Evolutionary conservation across 352 stramenopile genomes (phyloP), one percentile per base, ranked within the genome.

Genomic region (Phytophthora pini): DNA sequence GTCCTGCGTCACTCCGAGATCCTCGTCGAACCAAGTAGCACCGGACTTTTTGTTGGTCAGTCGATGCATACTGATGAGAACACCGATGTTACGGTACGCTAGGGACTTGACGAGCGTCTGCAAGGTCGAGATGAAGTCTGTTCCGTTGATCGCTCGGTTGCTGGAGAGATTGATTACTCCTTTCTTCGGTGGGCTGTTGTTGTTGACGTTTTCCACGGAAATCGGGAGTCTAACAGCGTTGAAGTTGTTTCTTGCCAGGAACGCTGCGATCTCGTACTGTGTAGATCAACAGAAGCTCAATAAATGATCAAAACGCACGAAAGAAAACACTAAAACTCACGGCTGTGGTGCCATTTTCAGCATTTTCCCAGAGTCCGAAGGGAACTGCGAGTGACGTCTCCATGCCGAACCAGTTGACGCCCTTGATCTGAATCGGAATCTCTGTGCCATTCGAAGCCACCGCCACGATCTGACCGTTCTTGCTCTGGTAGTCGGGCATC

Each of bases 231-330:
- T 76, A 20, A 94, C 83, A 17, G 79, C 82, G 32, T 94, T 94
- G 39, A 94, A 94, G n/a, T 93, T 92, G 76, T 94, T 87, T 54
- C 81, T 68, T n/a, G 77, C 65, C 41, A 93, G 57, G 67, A 94
- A 94, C 13, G 81, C 72, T 4, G 84, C 87, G 34, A 94, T 82
- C 36, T 92, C 81, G 63, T 90, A 92, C 82, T 90, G 54, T 49
- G 51, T 4, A 31, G 38, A 43, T 22, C n/a, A 34, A 8, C 43
- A 29, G 48, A 51, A 12, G 36, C 46, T 36, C 31, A 36, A 36
- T 13, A 36, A 27, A 9, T 1, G 13, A 5, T n/a, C 15, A 1
- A 47, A 32, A 40, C 5, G 2, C 6, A 34, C 22, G 8, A 4
- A 20, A 7, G 17, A 17, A 11, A 24, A 15, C 1, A 54, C 12